Percentiles rank a stretch among this genome's conserved stretches.
Conservation (phyloP, 179 eudicot species). For the Spergularia azorica region DNA sequence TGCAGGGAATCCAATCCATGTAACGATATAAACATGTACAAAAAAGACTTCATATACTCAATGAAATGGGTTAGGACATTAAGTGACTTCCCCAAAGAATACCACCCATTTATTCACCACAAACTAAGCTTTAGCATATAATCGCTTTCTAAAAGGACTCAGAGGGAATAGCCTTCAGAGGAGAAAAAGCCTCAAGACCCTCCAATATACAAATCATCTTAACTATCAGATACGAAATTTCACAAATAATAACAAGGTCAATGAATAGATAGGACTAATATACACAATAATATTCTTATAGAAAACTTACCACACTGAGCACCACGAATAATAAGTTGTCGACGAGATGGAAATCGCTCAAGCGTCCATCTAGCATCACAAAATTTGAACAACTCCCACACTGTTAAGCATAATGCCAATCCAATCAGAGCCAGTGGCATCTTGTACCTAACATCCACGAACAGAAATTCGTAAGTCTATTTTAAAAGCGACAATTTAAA, state of each 20-base stretch:
- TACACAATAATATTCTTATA: background rate
- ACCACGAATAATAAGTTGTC: slow-evolving; percentile 50
- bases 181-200: background rate
- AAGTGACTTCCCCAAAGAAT: no score
- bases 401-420: slow-evolving; percentile 63
- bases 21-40: no score
- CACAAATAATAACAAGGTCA: background rate
- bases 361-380: slow-evolving; percentile 65
- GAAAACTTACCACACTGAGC: slow-evolving; percentile 74
- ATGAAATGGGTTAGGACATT: no score
- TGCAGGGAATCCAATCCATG: no score
- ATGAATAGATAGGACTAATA: background rate
- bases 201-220: background rate
- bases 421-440: slow-evolving; percentile 88
- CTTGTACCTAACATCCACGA: slow-evolving; percentile 60
- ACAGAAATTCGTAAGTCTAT: slow-evolving; percentile 8
- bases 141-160: background rate
- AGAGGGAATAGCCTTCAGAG: background rate
- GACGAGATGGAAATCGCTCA: slow-evolving; percentile 49
- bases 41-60: no score
- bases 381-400: slow-evolving; percentile 73
- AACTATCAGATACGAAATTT: background rate
- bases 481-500: background rate
- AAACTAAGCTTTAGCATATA: slow-evolving; percentile 3
- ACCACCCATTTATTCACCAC: background rate